Percentiles rank a stretch among this genome's conserved stretches.
These are phyloP conservation scores for Nemophila menziesii DNA, from an alignment of 257 asterid species.

Conservation along the genomic window DNA sequence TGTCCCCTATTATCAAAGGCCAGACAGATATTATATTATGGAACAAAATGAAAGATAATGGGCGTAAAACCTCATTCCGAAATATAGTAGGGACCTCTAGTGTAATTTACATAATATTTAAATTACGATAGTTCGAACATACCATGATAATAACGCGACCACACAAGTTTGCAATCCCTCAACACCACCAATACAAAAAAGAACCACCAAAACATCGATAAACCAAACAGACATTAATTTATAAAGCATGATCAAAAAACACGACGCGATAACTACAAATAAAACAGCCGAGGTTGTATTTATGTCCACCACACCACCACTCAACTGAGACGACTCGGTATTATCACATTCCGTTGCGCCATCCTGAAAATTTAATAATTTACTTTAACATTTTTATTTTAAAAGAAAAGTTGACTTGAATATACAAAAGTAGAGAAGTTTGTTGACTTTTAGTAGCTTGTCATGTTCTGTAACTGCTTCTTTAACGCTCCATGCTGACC, in stretches of 20 bases:
- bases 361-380: slow-evolving; percentile 41
- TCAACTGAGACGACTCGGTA: slow-evolving; percentile 20
- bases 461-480: slow-evolving; percentile 79
- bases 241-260: slow-evolving; percentile 89
- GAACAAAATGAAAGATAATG: no score
- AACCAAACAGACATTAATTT: slow-evolving; percentile 80
- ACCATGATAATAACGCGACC: slow-evolving; percentile 87
- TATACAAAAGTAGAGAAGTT: slow-evolving; percentile 1
- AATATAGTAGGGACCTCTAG: no score
- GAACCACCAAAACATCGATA: slow-evolving; percentile 84
- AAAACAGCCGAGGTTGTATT: slow-evolving; percentile 63
- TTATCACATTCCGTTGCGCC: slow-evolving; percentile 53
- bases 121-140: no score
- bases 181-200: slow-evolving; percentile 81
- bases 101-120: no score
- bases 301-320: slow-evolving; percentile 66
- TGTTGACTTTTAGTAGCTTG: slow-evolving; percentile 69
- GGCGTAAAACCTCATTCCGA: no score
- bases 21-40: no score
- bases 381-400: background rate
- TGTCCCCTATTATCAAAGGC: no score
- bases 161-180: slow-evolving; percentile 97
- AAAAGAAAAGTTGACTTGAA: background rate
- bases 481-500: slow-evolving; percentile 97
- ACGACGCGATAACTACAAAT: slow-evolving; percentile 77